Evolutionary conservation across 345 rosid genomes (phyloP).

Genomic region (Cochlearia excelsa): DNA sequence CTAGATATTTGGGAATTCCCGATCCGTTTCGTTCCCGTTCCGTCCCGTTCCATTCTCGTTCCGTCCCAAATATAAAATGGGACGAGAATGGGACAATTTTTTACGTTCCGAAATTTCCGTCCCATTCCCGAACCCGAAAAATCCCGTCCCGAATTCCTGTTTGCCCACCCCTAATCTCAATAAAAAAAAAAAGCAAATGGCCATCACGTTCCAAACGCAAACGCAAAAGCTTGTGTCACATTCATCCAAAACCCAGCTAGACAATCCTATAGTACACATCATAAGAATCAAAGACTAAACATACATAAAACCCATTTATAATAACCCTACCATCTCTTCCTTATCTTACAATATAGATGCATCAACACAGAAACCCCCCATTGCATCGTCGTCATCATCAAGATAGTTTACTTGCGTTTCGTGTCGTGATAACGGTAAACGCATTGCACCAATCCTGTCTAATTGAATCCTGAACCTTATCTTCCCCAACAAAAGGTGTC

Average conservation of each 20-base stretch:
- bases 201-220: too few species aligned
- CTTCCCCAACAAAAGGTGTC: conserved; percentile 45
- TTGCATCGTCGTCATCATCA: not conserved
- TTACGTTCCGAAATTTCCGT: too few species aligned
- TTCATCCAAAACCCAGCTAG: too few species aligned
- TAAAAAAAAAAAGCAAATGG: not conserved
- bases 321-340: conserved; percentile 10
- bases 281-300: not conserved
- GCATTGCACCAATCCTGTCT: conserved; percentile 49
- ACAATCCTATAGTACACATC: not conserved
- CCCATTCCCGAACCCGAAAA: too few species aligned
- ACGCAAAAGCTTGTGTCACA: too few species aligned
- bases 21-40: too few species aligned
- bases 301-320: not conserved
- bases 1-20: too few species aligned
- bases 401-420: conserved; percentile 26
- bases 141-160: too few species aligned
- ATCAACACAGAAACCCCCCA: not conserved
- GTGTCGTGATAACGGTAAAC: conserved; percentile 36
- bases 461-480: conserved; percentile 43
- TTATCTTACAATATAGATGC: conserved; percentile 3
- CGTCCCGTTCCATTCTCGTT: too few species aligned
- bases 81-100: too few species aligned
- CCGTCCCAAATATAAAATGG: too few species aligned
- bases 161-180: too few species aligned